Conservation (phyloP, 1,284 basidiomycete genomes). For the Erythrobasidium hasegawianum region DNA sequence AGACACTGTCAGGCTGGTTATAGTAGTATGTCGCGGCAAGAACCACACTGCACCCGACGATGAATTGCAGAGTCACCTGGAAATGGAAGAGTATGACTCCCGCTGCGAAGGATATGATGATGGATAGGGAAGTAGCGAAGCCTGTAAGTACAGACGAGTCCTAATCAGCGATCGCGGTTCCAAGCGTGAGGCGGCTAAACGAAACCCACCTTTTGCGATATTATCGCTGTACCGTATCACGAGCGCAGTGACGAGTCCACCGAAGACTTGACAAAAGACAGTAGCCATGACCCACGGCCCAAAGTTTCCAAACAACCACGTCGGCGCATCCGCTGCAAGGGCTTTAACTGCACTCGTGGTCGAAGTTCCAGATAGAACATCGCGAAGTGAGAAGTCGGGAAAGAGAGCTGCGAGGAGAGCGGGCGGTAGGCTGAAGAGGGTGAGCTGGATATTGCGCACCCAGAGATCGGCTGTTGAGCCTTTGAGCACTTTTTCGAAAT, state of each 20-base stretch:
- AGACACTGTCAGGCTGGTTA: slow-evolving; percentile 57
- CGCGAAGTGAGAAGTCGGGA: slow-evolving; percentile 43
- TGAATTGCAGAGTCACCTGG: slow-evolving; percentile 75
- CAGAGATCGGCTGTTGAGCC: slow-evolving; percentile 80
- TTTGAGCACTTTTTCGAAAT: slow-evolving; percentile 97
- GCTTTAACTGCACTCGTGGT: background rate
- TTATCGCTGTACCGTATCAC: slow-evolving; percentile 67
- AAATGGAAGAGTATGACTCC: slow-evolving; percentile 84
- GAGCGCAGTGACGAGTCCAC: slow-evolving; percentile 79
- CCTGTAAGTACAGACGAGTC: slow-evolving; percentile 52
- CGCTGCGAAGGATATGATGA: slow-evolving; percentile 86
- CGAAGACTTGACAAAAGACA: slow-evolving; percentile 79
- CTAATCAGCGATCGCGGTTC: background rate
- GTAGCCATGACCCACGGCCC: slow-evolving; percentile 88
- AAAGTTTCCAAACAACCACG: slow-evolving; percentile 66
- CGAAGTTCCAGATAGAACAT: slow-evolving; percentile 3
- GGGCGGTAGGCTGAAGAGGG: slow-evolving; percentile 86
- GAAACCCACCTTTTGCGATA: slow-evolving; percentile 64
- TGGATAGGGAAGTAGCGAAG: slow-evolving; percentile 87
- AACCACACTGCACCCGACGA: slow-evolving; percentile 75
- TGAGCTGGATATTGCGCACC: slow-evolving; percentile 95
- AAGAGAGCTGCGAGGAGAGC: slow-evolving; percentile 79
- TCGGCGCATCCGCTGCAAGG: slow-evolving; percentile 24
- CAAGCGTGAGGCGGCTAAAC: background rate
- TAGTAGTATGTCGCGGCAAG: slow-evolving; percentile 85